A percentile compares a stretch with the other conserved stretches of the same genome.
These are phyloP conservation scores for Emydomyces testavorans DNA, from an alignment of 2,329 filamentous ascomycete genomes.

Conservation along the genomic window DNA sequence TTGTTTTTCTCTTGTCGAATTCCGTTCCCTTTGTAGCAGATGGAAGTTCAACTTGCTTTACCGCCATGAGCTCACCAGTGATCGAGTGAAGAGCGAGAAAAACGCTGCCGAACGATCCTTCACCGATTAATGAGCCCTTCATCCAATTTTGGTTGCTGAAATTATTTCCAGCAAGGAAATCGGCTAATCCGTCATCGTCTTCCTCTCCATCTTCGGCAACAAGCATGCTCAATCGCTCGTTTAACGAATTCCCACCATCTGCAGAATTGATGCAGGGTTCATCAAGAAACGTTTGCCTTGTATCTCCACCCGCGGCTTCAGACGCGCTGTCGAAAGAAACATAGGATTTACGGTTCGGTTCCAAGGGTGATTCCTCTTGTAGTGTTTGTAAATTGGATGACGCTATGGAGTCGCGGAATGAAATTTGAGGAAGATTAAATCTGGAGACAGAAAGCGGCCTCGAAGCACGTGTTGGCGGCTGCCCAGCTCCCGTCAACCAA, in stretches of 20 bases:
- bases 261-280: conserved; percentile 55
- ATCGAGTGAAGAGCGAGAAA: conserved; percentile 91
- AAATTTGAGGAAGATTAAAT: conserved; percentile 47
- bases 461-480: conserved; percentile 41
- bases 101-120: conserved; percentile 92
- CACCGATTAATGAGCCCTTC: conserved; percentile 94
- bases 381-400: conserved; percentile 82
- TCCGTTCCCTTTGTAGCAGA: conserved; percentile 64
- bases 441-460: conserved; percentile 51
- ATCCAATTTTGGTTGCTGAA: conserved; percentile 99
- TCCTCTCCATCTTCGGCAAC: conserved; percentile 87
- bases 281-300: conserved; percentile 75
- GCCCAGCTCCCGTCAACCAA: conserved; percentile 54
- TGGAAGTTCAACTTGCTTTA: conserved; percentile 93
- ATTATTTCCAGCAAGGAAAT: conserved; percentile 82
- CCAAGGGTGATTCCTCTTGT: conserved; percentile 76
- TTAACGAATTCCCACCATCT: conserved; percentile 57
- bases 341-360: conserved; percentile 88
- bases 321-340: conserved; percentile 55
- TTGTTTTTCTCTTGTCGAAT: conserved; percentile 84
- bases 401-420: conserved; percentile 75
- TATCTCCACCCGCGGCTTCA: conserved; percentile 51
- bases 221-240: conserved; percentile 71
- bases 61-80: conserved; percentile 91
- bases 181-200: conserved; percentile 74